Percentiles rank a stretch among this genome's conserved stretches.
Evolutionary conservation across 2,329 filamentous ascomycete species (phyloP).

Genomic region (Scedosporium apiospermum): DNA sequence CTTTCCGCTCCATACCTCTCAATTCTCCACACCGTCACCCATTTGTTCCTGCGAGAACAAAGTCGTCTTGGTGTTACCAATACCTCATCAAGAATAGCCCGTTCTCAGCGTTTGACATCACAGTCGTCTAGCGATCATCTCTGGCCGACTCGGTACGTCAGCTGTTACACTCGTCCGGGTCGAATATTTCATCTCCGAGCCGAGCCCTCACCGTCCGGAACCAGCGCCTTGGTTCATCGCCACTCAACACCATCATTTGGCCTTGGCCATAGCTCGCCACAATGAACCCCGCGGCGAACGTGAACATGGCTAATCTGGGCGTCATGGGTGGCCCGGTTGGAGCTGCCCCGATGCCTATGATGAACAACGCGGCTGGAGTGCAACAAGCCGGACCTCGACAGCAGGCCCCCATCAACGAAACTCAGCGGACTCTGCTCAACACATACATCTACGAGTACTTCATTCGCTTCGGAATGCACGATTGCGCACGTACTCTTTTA

Average conservation of each 20-base stretch:
- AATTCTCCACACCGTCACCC: neutral
- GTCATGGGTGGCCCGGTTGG: constrained; percentile 59
- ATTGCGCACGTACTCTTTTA: constrained; percentile 69
- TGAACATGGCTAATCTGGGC: constrained; percentile 59
- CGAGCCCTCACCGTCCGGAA: no score
- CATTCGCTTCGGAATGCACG: constrained; percentile 72
- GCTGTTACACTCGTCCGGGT: no score
- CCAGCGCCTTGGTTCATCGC: no score
- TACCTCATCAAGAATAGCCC: neutral
- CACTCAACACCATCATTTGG: no score
- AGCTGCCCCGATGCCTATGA: constrained; percentile 47
- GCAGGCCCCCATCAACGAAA: constrained; percentile 23
- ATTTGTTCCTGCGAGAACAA: neutral
- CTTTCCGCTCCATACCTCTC: neutral
- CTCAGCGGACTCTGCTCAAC: constrained; percentile 55
- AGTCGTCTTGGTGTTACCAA: neutral
- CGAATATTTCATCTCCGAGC: no score
- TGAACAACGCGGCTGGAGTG: constrained; percentile 40
- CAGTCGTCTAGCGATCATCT: no score
- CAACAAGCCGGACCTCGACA: constrained; percentile 20
- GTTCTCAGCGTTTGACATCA: no score
- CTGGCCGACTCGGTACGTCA: no score
- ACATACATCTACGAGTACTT: constrained; percentile 92
- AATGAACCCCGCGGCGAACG: constrained; percentile 46
- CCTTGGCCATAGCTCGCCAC: neutral